Conservation (phyloP, 768 basidiomycete genomes). For the Kwoniella mangroviensis region DNA sequence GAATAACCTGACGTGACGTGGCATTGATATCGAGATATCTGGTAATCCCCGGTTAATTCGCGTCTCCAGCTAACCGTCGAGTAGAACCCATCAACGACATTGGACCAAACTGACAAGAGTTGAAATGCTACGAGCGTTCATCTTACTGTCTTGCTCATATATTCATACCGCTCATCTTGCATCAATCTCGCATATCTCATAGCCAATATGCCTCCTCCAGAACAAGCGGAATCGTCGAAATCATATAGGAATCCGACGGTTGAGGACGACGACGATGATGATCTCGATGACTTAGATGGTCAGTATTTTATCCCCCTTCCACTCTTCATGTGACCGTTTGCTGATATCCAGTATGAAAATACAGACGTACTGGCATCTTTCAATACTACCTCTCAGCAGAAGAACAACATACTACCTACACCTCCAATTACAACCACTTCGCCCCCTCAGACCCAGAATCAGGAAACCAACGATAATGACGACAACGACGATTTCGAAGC, state of each 20-base stretch:
- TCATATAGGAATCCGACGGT: conserved; percentile 38
- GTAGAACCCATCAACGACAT: too few relatives aligned
- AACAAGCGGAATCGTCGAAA: conserved; percentile 15
- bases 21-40: too few relatives aligned
- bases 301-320: conserved; percentile 5
- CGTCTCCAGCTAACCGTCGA: too few relatives aligned
- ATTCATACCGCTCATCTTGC: background rate
- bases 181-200: background rate
- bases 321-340: background rate
- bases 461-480: conserved; percentile 27
- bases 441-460: background rate
- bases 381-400: conserved; percentile 25
- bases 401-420: background rate
- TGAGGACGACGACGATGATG: conserved; percentile 53
- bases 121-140: too few relatives aligned
- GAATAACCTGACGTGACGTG: too few relatives aligned
- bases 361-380: conserved; percentile 54
- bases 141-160: too few relatives aligned
- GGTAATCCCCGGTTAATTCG: too few relatives aligned
- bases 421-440: background rate
- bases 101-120: too few relatives aligned
- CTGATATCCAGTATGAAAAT: background rate
- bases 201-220: conserved; percentile 8
- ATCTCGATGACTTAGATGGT: conserved; percentile 55
- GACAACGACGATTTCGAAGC: conserved; percentile 54